Conservation (phyloP, 371 early-diverging fungal genomes). For the Apophysomyces variabilis region DNA sequence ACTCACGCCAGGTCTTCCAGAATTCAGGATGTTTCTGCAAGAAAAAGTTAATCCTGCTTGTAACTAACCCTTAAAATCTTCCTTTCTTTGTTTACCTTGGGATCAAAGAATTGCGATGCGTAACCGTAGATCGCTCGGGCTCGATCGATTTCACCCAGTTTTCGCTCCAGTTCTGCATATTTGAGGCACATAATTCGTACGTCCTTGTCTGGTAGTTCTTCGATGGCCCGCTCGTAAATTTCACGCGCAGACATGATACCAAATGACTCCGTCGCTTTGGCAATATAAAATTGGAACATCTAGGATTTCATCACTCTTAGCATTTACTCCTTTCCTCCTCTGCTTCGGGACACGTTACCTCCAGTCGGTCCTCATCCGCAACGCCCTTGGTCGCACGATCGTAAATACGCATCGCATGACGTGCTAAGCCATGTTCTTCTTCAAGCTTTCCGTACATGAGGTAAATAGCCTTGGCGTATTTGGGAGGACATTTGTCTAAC, state of each 20-base stretch:
- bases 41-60: background rate
- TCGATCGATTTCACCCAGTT: constrained; percentile 95
- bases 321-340: background rate
- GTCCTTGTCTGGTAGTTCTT: constrained; percentile 81
- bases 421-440: constrained; percentile 91
- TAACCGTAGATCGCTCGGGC: constrained; percentile 92
- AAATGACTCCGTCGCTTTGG: constrained; percentile 86
- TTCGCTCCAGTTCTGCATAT: constrained; percentile 88
- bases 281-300: constrained; percentile 90
- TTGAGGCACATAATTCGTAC: constrained; percentile 81
- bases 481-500: constrained; percentile 84
- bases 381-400: constrained; percentile 89
- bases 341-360: constrained; percentile 31
- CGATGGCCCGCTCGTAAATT: constrained; percentile 92
- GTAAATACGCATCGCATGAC: constrained; percentile 93
- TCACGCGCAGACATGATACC: constrained; percentile 88
- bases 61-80: background rate
- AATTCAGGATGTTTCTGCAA: constrained; percentile 65
- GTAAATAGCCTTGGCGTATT: constrained; percentile 85
- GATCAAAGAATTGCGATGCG: constrained; percentile 89
- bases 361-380: constrained; percentile 73
- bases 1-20: constrained; percentile 96
- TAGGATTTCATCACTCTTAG: constrained; percentile 17
- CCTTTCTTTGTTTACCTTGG: constrained; percentile 55
- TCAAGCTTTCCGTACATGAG: constrained; percentile 95